These are phyloP conservation scores for Cinnamomum micranthum DNA, from an alignment of 164 flowering plant species.

Conservation along the genomic window DNA sequence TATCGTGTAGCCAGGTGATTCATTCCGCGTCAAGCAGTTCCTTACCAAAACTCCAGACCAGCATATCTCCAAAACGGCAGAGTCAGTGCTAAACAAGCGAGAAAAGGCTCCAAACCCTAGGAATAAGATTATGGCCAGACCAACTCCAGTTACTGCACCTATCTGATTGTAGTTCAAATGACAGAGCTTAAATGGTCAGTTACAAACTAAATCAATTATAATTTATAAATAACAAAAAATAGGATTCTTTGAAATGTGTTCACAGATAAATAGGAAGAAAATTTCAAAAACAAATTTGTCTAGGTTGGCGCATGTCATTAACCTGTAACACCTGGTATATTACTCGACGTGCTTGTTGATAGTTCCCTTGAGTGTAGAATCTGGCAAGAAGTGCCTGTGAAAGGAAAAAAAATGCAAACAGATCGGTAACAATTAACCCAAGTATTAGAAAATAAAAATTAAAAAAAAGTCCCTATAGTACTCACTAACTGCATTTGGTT, in stretches of 20 bases:
- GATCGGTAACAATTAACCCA: neutral
- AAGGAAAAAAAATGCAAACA: conserved; percentile 10
- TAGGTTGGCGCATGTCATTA: neutral
- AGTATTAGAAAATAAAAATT: neutral
- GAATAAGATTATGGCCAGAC: conserved; percentile 55
- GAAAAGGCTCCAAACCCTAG: conserved; percentile 67
- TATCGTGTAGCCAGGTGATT: neutral
- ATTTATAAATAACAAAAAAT: no score
- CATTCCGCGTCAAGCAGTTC: neutral
- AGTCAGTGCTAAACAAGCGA: conserved; percentile 62
- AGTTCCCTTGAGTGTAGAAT: conserved; percentile 59
- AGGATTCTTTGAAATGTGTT: neutral
- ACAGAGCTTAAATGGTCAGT: neutral
- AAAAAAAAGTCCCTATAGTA: no score
- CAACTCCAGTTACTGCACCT: conserved; percentile 57
- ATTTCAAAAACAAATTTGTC: neutral
- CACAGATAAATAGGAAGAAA: neutral
- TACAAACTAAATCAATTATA: no score
- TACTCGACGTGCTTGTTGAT: conserved; percentile 60
- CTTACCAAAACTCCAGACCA: conserved; percentile 79
- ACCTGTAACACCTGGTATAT: conserved; percentile 68
- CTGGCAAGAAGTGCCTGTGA: conserved; percentile 82
- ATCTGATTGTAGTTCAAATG: conserved; percentile 41
- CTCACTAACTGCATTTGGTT: conserved; percentile 2
- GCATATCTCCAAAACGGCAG: conserved; percentile 66